Evolutionary conservation across 139 green algal genomes (phyloP), one percentile per base, ranked within the genome.

Genomic region (Zygnema circumcarinatum): DNA sequence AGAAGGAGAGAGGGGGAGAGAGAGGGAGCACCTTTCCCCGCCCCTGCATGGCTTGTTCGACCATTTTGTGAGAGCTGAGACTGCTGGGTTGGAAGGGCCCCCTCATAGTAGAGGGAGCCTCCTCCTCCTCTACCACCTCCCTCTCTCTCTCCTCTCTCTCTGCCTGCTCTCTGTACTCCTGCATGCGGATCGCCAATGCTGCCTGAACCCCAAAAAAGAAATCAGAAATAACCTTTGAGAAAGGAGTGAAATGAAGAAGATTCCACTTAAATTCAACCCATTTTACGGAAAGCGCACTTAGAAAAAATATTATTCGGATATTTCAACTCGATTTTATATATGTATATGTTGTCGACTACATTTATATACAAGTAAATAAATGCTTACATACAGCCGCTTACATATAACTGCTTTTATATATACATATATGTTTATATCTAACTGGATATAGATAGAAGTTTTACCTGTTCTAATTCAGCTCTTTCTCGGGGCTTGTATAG

Each of bases 401-500:
- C n/a, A n/a, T n/a, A n/a, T n/a, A n/a, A n/a, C n/a, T n/a, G n/a
- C n/a, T n/a, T n/a, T n/a, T n/a, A n/a, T n/a, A n/a, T n/a, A n/a
- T n/a, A n/a, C n/a, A n/a, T n/a, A n/a, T n/a, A n/a, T n/a, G n/a
- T n/a, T n/a, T n/a, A n/a, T n/a, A n/a, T n/a, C n/a, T n/a, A n/a
- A n/a, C n/a, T n/a, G n/a, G n/a, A 20, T 16, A 79, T 79, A 32
- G 69, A 84, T 31, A 11, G 76, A 84, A 90, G 80, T 39, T 33
- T 67, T 76, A 72, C 84, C 78, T 89, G 80, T 52, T 90, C 85
- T n/a, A 73, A 7, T 29, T 89, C 87, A 31, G 82, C 81, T 0
- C 36, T 78, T 56, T 90, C 85, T 22, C 85, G 81, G 38, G 85
- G 80, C 80, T 90, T n/a, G n/a, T n/a, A n/a, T n/a, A n/a, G n/a